Base-by-base conservation (phyloP, 495 filamentous ascomycete genomes). In the Penicillium angulare region DNA sequence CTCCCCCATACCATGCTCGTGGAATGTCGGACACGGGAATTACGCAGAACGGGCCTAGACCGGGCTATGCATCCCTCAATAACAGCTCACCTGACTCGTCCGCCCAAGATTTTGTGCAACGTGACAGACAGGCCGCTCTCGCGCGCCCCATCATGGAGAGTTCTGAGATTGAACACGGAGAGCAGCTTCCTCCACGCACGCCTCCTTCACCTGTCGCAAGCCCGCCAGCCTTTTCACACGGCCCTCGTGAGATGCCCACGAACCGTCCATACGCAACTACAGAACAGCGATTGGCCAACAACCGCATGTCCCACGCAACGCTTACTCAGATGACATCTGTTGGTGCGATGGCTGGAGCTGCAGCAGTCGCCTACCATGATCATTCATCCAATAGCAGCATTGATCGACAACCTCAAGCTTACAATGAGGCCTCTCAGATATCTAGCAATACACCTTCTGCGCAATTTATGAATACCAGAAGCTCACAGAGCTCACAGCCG, bases 291-390 rank as follows among this genome's bases (percentile, higher is more conserved):
- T 80, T 82, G 48, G 87, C 86, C 45, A 92, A 86, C 47, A 89
- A 84, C 54, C 82, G 89, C 9, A 82, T 97, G 68, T 95, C 92
- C 18, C 75, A 81, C 48, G 85, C 82, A 4, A 97, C 92, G 13
- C 75, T 97, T 7, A 76, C 83, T 2, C 89, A 95, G 59, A 62
- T 97, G 42, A 79, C 80, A 24, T 85, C 82, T 33, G 86, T 86
- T 32, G 81, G 80, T 13, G 79, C 75, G 16, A 59, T 80, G 42
- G 66, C 66, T 3, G 56, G 64, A 41, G 59, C 74, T 26, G 69
- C 76, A n/a, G n/a, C n/a, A 21, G 66, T 66, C 52, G 56, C 64
- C 23, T 61, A 55, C 31, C 63, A 68, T 24, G 57, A 60, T 40
- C 57, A 69, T 21, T 56, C 64, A 29, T 41, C 59, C 41, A 43